phyloP scores from a whole-genome alignment of 169 alveolate species.

The Perkinsus chesapeaki region DNA sequence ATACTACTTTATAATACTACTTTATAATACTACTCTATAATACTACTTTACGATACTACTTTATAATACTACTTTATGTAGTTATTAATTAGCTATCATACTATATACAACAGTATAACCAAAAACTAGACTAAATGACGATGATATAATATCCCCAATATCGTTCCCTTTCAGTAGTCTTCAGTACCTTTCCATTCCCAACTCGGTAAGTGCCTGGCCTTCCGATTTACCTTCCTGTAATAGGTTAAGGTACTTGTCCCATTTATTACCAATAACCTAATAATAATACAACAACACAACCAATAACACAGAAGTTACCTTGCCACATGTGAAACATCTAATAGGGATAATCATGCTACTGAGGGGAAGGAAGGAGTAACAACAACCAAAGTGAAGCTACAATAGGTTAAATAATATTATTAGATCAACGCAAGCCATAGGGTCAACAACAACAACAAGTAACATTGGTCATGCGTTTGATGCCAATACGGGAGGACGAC shows the following conservation, averaged over 20 bases:
- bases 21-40: no score
- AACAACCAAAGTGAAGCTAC: background rate
- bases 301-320: constrained; percentile 44
- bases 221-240: constrained; percentile 8
- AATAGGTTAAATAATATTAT: background rate
- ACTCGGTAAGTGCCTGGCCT: background rate
- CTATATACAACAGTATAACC: no score
- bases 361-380: background rate
- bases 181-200: background rate
- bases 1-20: no score
- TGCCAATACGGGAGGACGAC: background rate
- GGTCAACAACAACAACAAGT: background rate
- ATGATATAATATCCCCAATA: no score
- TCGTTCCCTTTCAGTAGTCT: no score
- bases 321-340: constrained; percentile 99
- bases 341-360: constrained; percentile 94
- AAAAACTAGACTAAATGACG: no score
- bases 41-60: no score
- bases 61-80: no score
- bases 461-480: background rate
- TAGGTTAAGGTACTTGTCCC: background rate
- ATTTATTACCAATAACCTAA: background rate
- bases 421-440: background rate
- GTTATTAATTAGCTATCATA: no score
- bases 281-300: background rate